Evolutionary conservation across 2,329 filamentous ascomycete species (phyloP), one percentile per base, ranked within the genome.

Genomic region (Fusarium euwallaceae): DNA sequence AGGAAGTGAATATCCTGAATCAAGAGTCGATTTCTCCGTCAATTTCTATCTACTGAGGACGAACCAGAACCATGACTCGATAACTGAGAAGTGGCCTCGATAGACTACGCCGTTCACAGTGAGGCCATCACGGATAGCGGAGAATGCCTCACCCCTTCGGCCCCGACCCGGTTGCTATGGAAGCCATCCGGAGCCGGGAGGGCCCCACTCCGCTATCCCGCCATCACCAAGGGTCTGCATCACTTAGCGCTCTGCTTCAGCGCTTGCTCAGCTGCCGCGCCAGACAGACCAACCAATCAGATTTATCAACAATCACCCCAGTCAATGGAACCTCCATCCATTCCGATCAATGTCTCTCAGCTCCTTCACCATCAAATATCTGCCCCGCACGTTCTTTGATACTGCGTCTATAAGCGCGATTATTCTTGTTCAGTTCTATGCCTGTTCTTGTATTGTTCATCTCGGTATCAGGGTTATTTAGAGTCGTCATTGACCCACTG

Each of bases 281-380:
- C 27, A 29, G 41, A 14, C 41, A 34, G 29, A 34, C 39, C 17
- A 48, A 17, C 70, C 70, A 73, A 73, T 73, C 41, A 72, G 9
- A 6, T 3, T 12, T 34, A 34, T 1, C 7, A 29, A 65, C 17
- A 24, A 37, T 9, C 43, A 24, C 43, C 20, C 6, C 4, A 17
- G 12, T 65, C 36, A 39, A 34, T 61, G 36, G 36, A 71, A 24
- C 32, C 48, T n/a, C 48, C 24, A 53, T 53, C 45, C 51, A 34
- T 32, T 53, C 24, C 48, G 48, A 14, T 14, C 27, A 14, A 16
- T 55, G 51, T 55, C 27, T 32, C 17, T 32, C 27, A n/a, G 17
- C 27, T 55, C 51, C 9, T 55, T 55, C 51, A 55, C 51, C 51
- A 20, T 55, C 27, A 32, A 7, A 55, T 20, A 20, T 55, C 27